Base-by-base conservation (phyloP, 371 early-diverging fungal species). In the Rhizopus stolonifer region DNA sequence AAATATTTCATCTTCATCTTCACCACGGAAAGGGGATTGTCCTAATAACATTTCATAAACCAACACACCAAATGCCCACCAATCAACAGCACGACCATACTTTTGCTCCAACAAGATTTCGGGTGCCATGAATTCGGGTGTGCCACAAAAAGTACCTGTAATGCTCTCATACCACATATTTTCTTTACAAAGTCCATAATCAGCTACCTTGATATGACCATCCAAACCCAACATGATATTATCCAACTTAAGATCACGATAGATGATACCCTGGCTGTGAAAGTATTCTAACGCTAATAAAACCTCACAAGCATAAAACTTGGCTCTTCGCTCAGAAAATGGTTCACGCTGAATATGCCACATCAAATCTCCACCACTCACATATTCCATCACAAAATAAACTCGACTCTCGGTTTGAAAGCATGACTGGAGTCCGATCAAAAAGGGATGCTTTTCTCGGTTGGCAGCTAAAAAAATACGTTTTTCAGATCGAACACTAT, bases 371-470 rank as follows among this genome's bases (percentile, higher is more conserved):
- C 99, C 99, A 56, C 99, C 99, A 25, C 86, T 83, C 11, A 99
- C 91, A 77, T 97, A 99, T 64, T 99, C 99, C 97, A 99, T 97
- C 9, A 99, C 97, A 73, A 99, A 95, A 79, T 94, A 98, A 23
- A 99, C 81, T 34, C 97, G 84, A 18, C 90, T 88, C 46, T 93
- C 88, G 2, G 95, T 91, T 72, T 98, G 96, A 82, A 98, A 98
- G 68, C 91, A 91, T 21, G 94, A 92, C 67, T 99, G 95, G 56
- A 99, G 74, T 13, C 93, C 91, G 40, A 99, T 91, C 44, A 99
- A 79, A 86, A 99, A 99, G n/a, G 99, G 96, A 61, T 97, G 97
- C 11, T 87, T 88, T 49, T 84, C 91, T 55, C 79, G 72, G 67
- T 91, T 94, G 26, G 96, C 97, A 6, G 89, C 82, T 56, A 89